Base-by-base conservation (phyloP, 805 yeast species). In the Metschnikowia bowlesiae region DNA sequence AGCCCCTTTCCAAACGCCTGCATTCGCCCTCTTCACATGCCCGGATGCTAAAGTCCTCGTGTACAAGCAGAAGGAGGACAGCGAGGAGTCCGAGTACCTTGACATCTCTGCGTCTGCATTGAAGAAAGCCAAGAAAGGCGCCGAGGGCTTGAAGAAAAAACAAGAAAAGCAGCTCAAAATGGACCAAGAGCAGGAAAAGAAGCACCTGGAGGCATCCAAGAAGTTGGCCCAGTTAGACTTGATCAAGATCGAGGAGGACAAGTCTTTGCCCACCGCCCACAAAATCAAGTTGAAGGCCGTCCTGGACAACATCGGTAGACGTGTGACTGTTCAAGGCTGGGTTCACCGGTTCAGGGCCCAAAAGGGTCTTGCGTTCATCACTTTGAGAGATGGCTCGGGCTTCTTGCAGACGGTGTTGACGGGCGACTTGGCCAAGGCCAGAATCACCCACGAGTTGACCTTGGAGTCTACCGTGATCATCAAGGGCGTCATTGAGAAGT, bases 91-190 rank as follows among this genome's bases (percentile, higher is more conserved):
- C 38, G 83, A 70, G 31, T 92, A 80, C 65, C 80, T 74, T 58
- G 92, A 86, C 62, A 91, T 95, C 64, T 76, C 90, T 14, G 89
- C 96, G 5, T 84, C 95, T 47, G 97, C 96, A 6, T 73, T 92
- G 65, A 94, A 94, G 75, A 94, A 92, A 73, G 97, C 98, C 61
- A 89, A 88, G 70, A 94, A 94, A 69, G 97, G 96, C 53, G 94
- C 87, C 50, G 97, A 91, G 33, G 92, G 96, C 5, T 74, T 94
- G 56, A 89, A 82, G 71, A 92, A 91, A 75, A 87, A 84, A 69
- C 80, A 75, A 47, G 89, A 83, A 54, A 86, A 85, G 73, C 81
- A 80, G 43, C 76, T 82, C 60, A 77, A 78, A 62, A 63, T 77
- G 57, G 82, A 78, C 35, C 83, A 82, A 58, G 81, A 81, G 61